Conservation (phyloP, 164 flowering plant species). For the Stephania yunnanensis region DNA sequence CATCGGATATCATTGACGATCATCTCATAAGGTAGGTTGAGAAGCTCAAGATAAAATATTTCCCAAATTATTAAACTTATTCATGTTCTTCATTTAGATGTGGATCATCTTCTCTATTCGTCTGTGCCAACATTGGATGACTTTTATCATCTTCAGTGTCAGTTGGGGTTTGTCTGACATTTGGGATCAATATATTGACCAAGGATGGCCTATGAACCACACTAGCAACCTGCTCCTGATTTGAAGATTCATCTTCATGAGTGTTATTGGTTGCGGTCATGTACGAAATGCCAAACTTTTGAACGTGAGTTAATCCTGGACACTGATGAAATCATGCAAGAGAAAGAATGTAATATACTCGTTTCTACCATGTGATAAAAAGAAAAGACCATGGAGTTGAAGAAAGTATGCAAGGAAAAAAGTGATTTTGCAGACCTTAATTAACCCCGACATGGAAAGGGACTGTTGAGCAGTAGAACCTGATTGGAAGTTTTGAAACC, state of each 20-base stretch:
- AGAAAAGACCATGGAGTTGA: neutral
- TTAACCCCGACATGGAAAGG: constrained; percentile 35
- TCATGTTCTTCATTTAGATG: neutral
- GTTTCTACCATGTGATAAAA: neutral
- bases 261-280: constrained; percentile 21
- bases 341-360: constrained; percentile 1
- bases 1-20: neutral
- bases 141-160: constrained; percentile 9
- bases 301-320: constrained; percentile 67
- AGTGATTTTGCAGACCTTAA: constrained; percentile 40
- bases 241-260: constrained; percentile 22
- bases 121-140: constrained; percentile 10
- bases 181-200: constrained; percentile 11
- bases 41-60: neutral
- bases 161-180: constrained; percentile 11
- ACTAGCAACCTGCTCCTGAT: constrained; percentile 9
- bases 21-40: neutral
- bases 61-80: too few species aligned
- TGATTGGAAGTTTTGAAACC: constrained; percentile 23
- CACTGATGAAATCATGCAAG: constrained; percentile 39
- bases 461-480: constrained; percentile 11
- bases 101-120: constrained; percentile 11
- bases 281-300: constrained; percentile 60
- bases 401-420: too few species aligned
- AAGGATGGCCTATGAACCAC: constrained; percentile 24